Evolutionary conservation across 371 early-diverging fungal genomes (phyloP).

Genomic region (Smittium mucronatum): DNA sequence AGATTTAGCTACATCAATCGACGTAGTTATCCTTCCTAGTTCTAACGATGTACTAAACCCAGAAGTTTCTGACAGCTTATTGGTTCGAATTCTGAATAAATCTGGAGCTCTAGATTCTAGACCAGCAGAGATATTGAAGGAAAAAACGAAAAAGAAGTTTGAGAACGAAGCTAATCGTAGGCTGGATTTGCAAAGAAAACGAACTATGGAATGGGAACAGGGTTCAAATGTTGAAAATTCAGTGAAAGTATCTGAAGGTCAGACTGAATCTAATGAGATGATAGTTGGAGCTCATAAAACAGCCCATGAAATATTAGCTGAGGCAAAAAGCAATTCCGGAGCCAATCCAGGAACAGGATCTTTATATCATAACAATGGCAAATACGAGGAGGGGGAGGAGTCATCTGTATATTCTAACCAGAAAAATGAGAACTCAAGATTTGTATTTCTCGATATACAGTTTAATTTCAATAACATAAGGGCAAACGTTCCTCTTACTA

Average conservation of each 20-base stretch:
- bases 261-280: neutral
- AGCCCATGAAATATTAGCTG: neutral
- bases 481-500: constrained; percentile 69
- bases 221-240: neutral
- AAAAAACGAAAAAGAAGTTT: constrained; percentile 17
- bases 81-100: constrained; percentile 18
- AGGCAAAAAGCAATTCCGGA: neutral
- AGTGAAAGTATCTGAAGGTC: neutral
- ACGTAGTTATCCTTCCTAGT: constrained; percentile 38
- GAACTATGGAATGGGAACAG: constrained; percentile 3
- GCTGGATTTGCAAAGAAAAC: constrained; percentile 3
- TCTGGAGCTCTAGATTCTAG: constrained; percentile 25
- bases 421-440: constrained; percentile 12
- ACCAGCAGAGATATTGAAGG: constrained; percentile 21
- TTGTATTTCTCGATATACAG: constrained; percentile 46
- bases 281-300: neutral
- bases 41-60: constrained; percentile 25
- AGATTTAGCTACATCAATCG: constrained; percentile 67
- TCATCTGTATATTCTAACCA: neutral
- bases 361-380: neutral
- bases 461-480: constrained; percentile 79
- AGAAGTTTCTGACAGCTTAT: constrained; percentile 19
- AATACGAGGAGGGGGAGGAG: neutral
- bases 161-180: constrained; percentile 26
- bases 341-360: neutral